Base-by-base conservation (phyloP, 768 basidiomycete species). In the Psilocybe sp. region DNA sequence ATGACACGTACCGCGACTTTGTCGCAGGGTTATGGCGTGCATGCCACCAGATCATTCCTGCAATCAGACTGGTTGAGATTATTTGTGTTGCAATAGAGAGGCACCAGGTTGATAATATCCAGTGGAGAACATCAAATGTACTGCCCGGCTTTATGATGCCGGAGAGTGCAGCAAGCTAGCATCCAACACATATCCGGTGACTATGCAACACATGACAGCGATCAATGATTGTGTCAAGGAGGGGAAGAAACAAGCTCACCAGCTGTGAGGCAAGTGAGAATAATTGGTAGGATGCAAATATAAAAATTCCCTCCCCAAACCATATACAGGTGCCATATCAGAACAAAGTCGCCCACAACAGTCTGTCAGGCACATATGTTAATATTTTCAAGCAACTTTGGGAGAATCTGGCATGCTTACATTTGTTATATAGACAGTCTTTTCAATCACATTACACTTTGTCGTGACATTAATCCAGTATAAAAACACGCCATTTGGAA, bases 271-370 rank as follows among this genome's bases (percentile, higher is more conserved):
- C 23, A 42, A 3, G 32, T 36, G 14, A 44, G 10, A 31, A 40
- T 14, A 10, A 49, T 35, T 13, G 55, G 55, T n/a, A 53, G 35
- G 12, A 51, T 13, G 19, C 44, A 52, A 2, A 53, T 39, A 19
- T 41, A 50, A 1, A 43, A 34, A 23, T 54, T 59, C 3, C 49
- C 51, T 6, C 50, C 52, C 58, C 58, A 59, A 5, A 62, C 54
- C n/a, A 52, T 44, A 37, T 62, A 59, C 3, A 59, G 40, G 4
- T 58, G 37, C 60, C 60, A 62, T 11, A 62, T 37, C 16, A 62
- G 45, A 18, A 56, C 46, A 16, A 50, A 34, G 23, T 59, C 60
- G 10, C 54, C 56, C 15, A 61, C 40, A 20, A 55, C 46, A 28
- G 51, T 51, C 58, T 59, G 33, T 15, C 3, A 32, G 19, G 45